Base-by-base conservation (phyloP, 129 eudicot species). In the Gnaphalium uliginosum region DNA sequence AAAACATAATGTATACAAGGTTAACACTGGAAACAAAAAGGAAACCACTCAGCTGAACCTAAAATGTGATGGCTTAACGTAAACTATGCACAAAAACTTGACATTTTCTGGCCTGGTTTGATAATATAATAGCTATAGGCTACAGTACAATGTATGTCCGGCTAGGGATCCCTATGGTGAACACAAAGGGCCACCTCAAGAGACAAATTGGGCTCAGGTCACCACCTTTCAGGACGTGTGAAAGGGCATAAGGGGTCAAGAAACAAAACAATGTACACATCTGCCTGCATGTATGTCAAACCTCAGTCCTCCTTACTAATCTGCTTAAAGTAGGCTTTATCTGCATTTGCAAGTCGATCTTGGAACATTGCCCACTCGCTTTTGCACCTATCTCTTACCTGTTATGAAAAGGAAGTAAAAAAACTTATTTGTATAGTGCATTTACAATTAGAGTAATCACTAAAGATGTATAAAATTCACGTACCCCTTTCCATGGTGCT, bases 401-500 rank as follows among this genome's bases (percentile, higher is more conserved):
- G 58, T 74, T 26, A 15, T 18, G 2, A 13, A 54, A 62, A 46
- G 17, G 6, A 50, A 60, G 9, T 6, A 8, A 25, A 27, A 64
- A 14, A 72, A 32, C 43, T n/a, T 21, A 3, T 23, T 21, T 19
- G 1, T 18, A 41, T 51, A 11, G 15, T 59, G 32, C 58, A 68
- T 51, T 57, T 35, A 15, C 13, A 50, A 22, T 13, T 29, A 71
- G 2, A 18, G 8, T 22, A 66, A 39, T 4, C 41, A 54, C 23
- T 18, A n/a, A 19, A 18, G 3, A 51, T 7, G 59, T 65, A 66
- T 5, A 46, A 61, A 30, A 15, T 21, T 65, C 41, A 22, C 87
- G 37, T 91, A 91, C 97, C 89, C 96, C 96, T 68, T 89, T 79
- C 97, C 97, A 92, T 35, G 97, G 92, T 62, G 97, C 93, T 80